Conservation (phyloP, 192 early-diverging fungal genomes). For the Coemansia sp. region DNA sequence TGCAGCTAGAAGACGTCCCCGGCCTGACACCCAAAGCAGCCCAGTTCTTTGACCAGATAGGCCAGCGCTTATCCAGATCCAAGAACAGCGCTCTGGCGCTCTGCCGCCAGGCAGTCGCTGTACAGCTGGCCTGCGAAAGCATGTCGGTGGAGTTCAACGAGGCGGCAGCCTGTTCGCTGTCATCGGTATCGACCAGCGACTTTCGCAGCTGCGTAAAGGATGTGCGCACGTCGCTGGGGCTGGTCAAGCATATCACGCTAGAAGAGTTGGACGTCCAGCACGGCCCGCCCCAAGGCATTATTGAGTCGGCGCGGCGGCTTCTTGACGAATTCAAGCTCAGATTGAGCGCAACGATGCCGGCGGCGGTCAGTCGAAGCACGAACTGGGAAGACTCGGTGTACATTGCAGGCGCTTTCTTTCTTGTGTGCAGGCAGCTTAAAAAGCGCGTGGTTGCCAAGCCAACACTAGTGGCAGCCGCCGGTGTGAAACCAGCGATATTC, state of each 20-base stretch:
- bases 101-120: constrained; percentile 26
- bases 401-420: constrained; percentile 28
- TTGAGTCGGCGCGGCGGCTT: constrained; percentile 23
- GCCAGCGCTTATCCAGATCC: constrained; percentile 15
- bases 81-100: constrained; percentile 19
- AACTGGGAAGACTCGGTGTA: constrained; percentile 44
- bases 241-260: constrained; percentile 38
- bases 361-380: constrained; percentile 23
- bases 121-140: constrained; percentile 45
- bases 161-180: constrained; percentile 31
- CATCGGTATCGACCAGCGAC: constrained; percentile 19
- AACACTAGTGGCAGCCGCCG: constrained; percentile 19
- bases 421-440: constrained; percentile 42
- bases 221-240: constrained; percentile 28
- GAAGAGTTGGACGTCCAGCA: constrained; percentile 47
- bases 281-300: constrained; percentile 23
- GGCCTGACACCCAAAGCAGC: constrained; percentile 36
- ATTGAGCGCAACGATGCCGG: constrained; percentile 25
- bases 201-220: constrained; percentile 29
- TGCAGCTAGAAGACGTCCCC: constrained; percentile 37
- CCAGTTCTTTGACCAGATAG: constrained; percentile 41
- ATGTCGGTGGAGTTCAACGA: constrained; percentile 44
- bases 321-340: constrained; percentile 30
- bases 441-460: constrained; percentile 31
- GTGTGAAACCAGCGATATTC: constrained; percentile 17